Evolutionary conservation across 2,329 filamentous ascomycete genomes (phyloP).

Genomic region (Cladophialophora carrionii): DNA sequence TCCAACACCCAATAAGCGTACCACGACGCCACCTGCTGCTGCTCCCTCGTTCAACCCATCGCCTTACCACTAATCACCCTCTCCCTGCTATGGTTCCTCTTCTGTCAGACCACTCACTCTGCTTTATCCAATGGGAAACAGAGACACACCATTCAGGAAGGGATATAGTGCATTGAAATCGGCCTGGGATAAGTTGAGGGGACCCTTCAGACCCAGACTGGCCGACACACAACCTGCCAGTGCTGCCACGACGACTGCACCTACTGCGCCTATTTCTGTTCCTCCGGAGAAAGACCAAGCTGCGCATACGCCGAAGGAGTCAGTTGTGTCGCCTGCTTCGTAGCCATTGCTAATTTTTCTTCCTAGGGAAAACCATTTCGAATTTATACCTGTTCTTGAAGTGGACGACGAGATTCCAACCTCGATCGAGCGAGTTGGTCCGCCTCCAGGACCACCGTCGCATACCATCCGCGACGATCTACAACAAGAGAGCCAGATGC

Average conservation of each 20-base stretch:
- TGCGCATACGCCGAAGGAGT: constrained; percentile 1
- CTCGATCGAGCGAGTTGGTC: neutral
- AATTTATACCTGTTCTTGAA: constrained; percentile 19
- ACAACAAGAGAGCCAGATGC: constrained; percentile 38
- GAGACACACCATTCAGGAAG: constrained; percentile 24
- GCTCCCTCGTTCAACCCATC: constrained; percentile 8
- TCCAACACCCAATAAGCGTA: constrained; percentile 27
- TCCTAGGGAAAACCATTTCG: constrained; percentile 1
- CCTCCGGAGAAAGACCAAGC: constrained; percentile 2
- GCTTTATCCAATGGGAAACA: constrained; percentile 22
- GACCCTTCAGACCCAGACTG: constrained; percentile 24
- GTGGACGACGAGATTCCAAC: constrained; percentile 26
- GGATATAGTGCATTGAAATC: constrained; percentile 35
- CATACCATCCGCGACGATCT: constrained; percentile 3
- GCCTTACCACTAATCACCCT: constrained; percentile 17
- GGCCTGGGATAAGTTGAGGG: constrained; percentile 34
- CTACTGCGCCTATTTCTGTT: neutral
- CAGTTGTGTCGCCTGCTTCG: constrained; percentile 2
- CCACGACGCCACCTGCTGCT: constrained; percentile 18
- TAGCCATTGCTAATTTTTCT: constrained; percentile 1
- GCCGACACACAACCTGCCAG: constrained; percentile 3
- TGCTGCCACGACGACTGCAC: constrained; percentile 13
- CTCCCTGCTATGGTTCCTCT: constrained; percentile 20
- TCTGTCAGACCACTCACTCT: constrained; percentile 16
- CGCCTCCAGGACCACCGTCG: neutral